phyloP scores from a whole-genome alignment of 2,329 filamentous ascomycete genomes.

The Septoria linicola region DNA sequence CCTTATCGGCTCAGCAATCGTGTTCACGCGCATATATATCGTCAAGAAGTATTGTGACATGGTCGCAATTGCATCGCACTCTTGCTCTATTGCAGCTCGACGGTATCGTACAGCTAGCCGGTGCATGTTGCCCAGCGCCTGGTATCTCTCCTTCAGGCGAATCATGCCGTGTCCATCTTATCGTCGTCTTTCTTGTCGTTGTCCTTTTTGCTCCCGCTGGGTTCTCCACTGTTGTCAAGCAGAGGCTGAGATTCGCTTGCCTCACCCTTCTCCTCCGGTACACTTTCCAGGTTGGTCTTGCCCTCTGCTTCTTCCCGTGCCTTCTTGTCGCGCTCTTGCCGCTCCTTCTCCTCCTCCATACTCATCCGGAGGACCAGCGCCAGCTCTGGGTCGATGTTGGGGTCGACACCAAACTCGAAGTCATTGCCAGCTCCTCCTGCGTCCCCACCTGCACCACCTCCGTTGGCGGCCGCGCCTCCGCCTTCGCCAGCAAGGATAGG shows the following conservation, averaged over 20 bases:
- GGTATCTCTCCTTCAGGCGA: neutral
- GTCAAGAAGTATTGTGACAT: neutral
- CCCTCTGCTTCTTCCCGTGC: conserved; percentile 65
- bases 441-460: conserved; percentile 43
- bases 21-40: neutral
- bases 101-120: conserved; percentile 13
- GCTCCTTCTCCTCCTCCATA: conserved; percentile 95
- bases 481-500: conserved; percentile 86
- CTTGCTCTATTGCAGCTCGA: neutral
- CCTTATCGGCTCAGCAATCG: no score
- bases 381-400: conserved; percentile 86
- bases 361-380: conserved; percentile 94
- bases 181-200: conserved; percentile 33
- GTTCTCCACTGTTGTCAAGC: conserved; percentile 32
- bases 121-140: neutral
- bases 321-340: conserved; percentile 82
- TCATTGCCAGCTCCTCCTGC: conserved; percentile 60
- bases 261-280: conserved; percentile 64
- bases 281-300: conserved; percentile 74
- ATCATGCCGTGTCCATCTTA: conserved; percentile 37
- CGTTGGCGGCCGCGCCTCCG: conserved; percentile 56
- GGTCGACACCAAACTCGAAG: conserved; percentile 88
- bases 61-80: no score
- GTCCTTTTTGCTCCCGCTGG: conserved; percentile 29
- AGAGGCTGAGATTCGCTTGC: conserved; percentile 59